Evolutionary conservation across 2,329 filamentous ascomycete genomes (phyloP).

Genomic region (Ascochyta viciae-villosae): DNA sequence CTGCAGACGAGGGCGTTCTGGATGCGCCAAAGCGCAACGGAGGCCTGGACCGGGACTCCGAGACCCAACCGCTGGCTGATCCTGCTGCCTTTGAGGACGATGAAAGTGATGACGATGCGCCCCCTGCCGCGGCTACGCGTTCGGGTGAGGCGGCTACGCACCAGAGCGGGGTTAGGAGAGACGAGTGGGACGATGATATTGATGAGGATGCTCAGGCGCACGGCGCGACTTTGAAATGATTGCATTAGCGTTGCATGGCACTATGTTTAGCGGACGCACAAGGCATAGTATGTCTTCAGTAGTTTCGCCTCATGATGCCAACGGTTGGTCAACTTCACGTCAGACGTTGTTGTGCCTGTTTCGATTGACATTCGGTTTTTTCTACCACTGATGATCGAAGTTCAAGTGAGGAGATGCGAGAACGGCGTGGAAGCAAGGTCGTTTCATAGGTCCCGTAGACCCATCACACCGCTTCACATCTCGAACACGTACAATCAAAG

Average conservation of each 20-base stretch:
- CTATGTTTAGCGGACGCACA: background rate
- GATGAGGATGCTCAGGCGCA: constrained; percentile 46
- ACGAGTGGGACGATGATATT: constrained; percentile 50
- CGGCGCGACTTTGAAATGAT: constrained; percentile 14
- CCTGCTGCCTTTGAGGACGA: constrained; percentile 57
- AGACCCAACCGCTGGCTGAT: constrained; percentile 52
- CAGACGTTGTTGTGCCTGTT: too few relatives aligned
- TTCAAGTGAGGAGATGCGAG: too few relatives aligned
- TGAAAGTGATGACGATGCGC: constrained; percentile 51
- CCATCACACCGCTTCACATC: constrained; percentile 41
- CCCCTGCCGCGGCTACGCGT: constrained; percentile 26
- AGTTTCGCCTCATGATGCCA: too few relatives aligned
- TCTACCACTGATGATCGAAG: too few relatives aligned
- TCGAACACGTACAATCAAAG: constrained; percentile 54
- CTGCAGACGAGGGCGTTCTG: constrained; percentile 62
- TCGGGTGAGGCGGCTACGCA: constrained; percentile 23
- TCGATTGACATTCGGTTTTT: too few relatives aligned
- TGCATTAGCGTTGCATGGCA: background rate
- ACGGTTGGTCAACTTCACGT: too few relatives aligned
- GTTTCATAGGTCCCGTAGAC: background rate
- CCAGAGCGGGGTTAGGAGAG: constrained; percentile 44
- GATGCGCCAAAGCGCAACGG: constrained; percentile 37
- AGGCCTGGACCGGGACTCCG: constrained; percentile 33
- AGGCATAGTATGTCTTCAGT: background rate
- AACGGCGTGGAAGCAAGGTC: too few relatives aligned